A percentile compares a stretch with the other conserved stretches of the same genome.
Conservation (phyloP, 768 basidiomycete species). For the Suillus ampliporus region DNA sequence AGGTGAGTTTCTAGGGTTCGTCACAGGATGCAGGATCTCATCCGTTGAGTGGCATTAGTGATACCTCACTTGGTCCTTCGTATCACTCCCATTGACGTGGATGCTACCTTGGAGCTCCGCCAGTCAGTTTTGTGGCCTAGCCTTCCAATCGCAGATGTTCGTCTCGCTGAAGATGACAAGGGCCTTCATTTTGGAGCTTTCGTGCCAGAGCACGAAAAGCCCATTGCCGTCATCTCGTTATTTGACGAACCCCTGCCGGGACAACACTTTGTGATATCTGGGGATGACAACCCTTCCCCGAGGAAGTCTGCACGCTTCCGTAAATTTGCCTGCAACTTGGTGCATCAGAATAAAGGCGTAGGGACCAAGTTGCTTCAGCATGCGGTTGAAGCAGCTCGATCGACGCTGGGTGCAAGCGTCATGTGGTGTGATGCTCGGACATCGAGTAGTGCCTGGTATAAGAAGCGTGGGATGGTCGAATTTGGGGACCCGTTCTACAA, state of each 20-base stretch:
- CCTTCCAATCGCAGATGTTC: slow-evolving; percentile 52
- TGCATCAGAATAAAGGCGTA: slow-evolving; percentile 58
- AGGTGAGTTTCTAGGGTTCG: background rate
- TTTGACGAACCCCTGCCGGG: slow-evolving; percentile 51
- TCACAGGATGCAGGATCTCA: background rate
- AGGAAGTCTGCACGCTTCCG: slow-evolving; percentile 51
- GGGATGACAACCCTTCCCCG: slow-evolving; percentile 10
- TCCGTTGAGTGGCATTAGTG: background rate
- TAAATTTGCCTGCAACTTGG: slow-evolving; percentile 63
- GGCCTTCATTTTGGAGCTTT: slow-evolving; percentile 66
- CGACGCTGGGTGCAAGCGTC: slow-evolving; percentile 45
- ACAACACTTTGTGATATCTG: background rate
- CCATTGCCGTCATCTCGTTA: slow-evolving; percentile 61
- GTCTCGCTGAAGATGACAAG: slow-evolving; percentile 54
- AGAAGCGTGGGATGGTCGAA: slow-evolving; percentile 52
- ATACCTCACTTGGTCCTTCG: slow-evolving; percentile 8
- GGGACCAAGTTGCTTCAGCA: slow-evolving; percentile 54
- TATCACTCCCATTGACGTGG: slow-evolving; percentile 42
- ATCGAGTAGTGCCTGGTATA: slow-evolving; percentile 54
- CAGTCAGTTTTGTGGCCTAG: slow-evolving; percentile 65
- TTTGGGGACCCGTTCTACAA: slow-evolving; percentile 61
- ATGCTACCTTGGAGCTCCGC: slow-evolving; percentile 54
- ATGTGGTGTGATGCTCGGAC: slow-evolving; percentile 66
- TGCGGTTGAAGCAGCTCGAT: slow-evolving; percentile 44
- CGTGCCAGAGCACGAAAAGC: slow-evolving; percentile 38